These are phyloP conservation scores for Russula olivacea DNA, from an alignment of 768 basidiomycete genomes.

Conservation along the genomic window DNA sequence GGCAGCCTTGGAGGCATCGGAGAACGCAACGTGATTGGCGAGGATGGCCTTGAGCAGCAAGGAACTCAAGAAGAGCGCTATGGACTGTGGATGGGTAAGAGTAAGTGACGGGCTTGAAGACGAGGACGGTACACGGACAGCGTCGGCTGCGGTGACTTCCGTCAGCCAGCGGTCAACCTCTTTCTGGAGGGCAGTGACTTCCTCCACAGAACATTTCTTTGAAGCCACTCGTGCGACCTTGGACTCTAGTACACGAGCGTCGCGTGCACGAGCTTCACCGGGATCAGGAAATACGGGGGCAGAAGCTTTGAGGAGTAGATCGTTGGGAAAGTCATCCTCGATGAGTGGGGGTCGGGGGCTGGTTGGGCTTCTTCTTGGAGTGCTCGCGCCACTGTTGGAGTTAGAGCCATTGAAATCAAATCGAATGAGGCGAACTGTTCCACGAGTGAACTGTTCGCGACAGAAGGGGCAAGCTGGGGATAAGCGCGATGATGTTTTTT, in stretches of 20 bases:
- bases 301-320: constrained; percentile 32
- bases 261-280: constrained; percentile 35
- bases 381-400: constrained; percentile 55
- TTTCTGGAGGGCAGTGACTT: constrained; percentile 69
- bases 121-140: constrained; percentile 43
- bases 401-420: constrained; percentile 57
- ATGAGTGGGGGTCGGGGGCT: constrained; percentile 35
- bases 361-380: constrained; percentile 51
- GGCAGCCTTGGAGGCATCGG: constrained; percentile 64
- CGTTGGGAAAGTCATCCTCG: constrained; percentile 40
- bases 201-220: constrained; percentile 85
- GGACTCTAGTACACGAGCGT: constrained; percentile 66
- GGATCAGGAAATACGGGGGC: constrained; percentile 25
- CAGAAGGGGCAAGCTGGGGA: constrained; percentile 81
- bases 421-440: constrained; percentile 69
- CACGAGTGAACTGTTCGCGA: constrained; percentile 64
- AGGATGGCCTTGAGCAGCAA: constrained; percentile 77
- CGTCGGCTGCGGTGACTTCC: constrained; percentile 52
- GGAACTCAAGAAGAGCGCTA: constrained; percentile 69
- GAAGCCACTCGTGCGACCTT: constrained; percentile 73
- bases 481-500: constrained; percentile 68
- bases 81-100: constrained; percentile 38
- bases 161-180: constrained; percentile 75
- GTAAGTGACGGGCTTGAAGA: constrained; percentile 21
- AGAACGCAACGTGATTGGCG: constrained; percentile 75